These are phyloP conservation scores for Alliaria petiolata DNA, from an alignment of 345 rosid genomes.

Conservation along the genomic window DNA sequence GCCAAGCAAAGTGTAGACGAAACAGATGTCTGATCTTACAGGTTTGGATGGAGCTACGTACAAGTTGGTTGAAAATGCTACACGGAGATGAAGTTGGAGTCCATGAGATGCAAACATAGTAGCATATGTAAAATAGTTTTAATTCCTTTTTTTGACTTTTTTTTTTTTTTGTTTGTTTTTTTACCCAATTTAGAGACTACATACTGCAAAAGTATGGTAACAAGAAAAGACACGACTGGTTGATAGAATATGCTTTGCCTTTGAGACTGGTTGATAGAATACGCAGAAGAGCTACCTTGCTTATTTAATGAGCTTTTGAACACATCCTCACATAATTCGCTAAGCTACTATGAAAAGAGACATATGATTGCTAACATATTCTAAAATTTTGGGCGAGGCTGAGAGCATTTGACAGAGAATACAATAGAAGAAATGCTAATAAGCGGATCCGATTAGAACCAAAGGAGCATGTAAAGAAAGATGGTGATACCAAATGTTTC, in stretches of 20 bases:
- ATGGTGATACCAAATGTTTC: too few species aligned
- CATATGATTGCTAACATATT: neutral
- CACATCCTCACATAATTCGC: neutral
- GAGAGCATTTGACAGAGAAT: too few species aligned
- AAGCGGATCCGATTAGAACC: too few species aligned
- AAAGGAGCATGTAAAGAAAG: too few species aligned
- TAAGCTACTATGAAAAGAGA: neutral
- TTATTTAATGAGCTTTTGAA: neutral
- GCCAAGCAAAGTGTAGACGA: conserved; percentile 38
- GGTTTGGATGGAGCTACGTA: neutral
- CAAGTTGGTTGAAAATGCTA: neutral
- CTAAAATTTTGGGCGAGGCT: too few species aligned
- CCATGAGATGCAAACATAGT: neutral
- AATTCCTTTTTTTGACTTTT: neutral
- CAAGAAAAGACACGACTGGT: neutral
- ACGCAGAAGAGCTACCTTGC: neutral
- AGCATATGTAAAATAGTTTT: neutral
- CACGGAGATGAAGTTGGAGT: neutral
- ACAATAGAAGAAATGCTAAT: too few species aligned
- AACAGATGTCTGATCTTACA: conserved; percentile 31
- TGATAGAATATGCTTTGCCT: neutral
- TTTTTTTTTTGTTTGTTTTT: neutral
- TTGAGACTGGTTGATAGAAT: neutral
- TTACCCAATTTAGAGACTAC: neutral
- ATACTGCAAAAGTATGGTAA: neutral